These are phyloP conservation scores for Poronia punctata DNA, from an alignment of 495 filamentous ascomycete species.

Conservation along the genomic window DNA sequence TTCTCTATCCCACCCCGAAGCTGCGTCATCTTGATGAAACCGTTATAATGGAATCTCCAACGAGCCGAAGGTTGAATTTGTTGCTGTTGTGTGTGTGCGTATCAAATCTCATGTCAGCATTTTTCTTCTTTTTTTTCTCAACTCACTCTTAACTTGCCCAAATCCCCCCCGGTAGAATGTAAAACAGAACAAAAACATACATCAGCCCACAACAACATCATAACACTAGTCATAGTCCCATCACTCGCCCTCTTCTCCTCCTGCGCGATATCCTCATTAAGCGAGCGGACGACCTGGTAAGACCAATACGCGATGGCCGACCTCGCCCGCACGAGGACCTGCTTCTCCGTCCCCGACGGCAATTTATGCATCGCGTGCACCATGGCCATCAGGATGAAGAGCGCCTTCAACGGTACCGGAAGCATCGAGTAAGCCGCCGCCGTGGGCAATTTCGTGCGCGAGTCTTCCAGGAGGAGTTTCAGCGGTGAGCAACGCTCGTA, in stretches of 20 bases:
- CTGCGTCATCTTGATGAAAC: slow-evolving; percentile 14
- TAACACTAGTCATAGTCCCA: slow-evolving; percentile 15
- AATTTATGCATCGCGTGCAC: slow-evolving; percentile 1
- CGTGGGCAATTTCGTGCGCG: not conserved
- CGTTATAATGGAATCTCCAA: slow-evolving; percentile 12
- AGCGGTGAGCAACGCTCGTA: slow-evolving; percentile 5
- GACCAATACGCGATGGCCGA: slow-evolving; percentile 6
- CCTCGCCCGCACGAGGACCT: not conserved
- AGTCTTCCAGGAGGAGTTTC: not conserved
- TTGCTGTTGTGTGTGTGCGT: slow-evolving; percentile 5
- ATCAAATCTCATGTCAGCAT: slow-evolving; percentile 3
- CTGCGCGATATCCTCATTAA: slow-evolving; percentile 15
- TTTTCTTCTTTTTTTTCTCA: not conserved
- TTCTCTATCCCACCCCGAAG: slow-evolving; percentile 2
- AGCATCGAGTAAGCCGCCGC: not conserved
- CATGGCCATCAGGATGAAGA: slow-evolving; percentile 6
- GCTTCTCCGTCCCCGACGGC: not conserved
- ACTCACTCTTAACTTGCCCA: not conserved
- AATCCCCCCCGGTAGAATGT: not conserved
- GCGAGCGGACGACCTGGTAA: slow-evolving; percentile 11
- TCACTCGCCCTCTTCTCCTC: slow-evolving; percentile 11
- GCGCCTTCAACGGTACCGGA: not conserved
- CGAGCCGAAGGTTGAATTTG: slow-evolving; percentile 12
- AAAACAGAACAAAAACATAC: slow-evolving; percentile 5
- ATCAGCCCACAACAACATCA: slow-evolving; percentile 16